Conservation (phyloP, 2,329 filamentous ascomycete genomes). For the Apiospora sp. region DNA sequence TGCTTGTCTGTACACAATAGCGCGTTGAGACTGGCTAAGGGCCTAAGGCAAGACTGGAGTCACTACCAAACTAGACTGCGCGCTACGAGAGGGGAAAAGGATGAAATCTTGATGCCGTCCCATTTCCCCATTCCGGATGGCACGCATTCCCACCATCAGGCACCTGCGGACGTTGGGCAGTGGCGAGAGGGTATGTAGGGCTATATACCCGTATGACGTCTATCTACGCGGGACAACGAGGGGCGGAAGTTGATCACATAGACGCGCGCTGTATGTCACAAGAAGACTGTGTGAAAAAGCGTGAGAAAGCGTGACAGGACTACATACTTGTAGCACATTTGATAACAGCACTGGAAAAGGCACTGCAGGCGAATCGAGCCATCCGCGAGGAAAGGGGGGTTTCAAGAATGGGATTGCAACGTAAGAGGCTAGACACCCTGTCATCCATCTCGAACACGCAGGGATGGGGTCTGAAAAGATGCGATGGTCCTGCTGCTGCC, state of each 20-base stretch:
- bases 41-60: background rate
- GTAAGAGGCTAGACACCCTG: conserved; percentile 18
- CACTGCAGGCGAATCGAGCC: background rate
- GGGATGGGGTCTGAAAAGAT: conserved; percentile 8
- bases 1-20: conserved; percentile 15
- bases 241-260: background rate
- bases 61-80: background rate
- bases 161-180: background rate
- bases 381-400: conserved; percentile 4
- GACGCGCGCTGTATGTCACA: background rate
- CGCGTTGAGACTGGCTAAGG: background rate
- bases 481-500: background rate
- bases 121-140: background rate
- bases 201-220: background rate
- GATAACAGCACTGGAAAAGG: background rate
- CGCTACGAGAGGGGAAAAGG: background rate
- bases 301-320: background rate
- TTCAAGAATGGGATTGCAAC: conserved; percentile 19
- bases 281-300: background rate
- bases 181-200: background rate
- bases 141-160: background rate
- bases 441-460: conserved; percentile 19
- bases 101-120: conserved; percentile 13
- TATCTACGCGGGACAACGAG: background rate
- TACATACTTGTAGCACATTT: background rate